Percentiles rank a stretch among this genome's conserved stretches.
phyloP scores from a whole-genome alignment of 306 rosid genomes.

The Arachis hypogaea region DNA sequence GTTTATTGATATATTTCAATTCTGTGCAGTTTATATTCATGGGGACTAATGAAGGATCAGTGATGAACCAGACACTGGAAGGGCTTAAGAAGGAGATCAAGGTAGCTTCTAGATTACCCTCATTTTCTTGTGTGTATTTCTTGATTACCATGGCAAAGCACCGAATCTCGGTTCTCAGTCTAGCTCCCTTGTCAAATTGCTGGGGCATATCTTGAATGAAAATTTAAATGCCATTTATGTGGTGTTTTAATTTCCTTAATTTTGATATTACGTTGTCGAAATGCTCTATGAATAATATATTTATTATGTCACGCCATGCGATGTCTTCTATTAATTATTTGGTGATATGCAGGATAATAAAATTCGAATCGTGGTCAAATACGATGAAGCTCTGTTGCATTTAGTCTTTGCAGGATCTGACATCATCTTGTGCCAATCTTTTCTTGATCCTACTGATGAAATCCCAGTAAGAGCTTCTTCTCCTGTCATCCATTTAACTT shows the following conservation, averaged over 20 bases:
- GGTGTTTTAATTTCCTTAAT: constrained; percentile 7
- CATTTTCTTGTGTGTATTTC: constrained; percentile 16
- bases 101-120: constrained; percentile 46
- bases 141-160: not conserved
- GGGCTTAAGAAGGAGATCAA: constrained; percentile 56
- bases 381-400: constrained; percentile 62
- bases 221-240: constrained; percentile 12
- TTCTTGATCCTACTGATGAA: constrained; percentile 65
- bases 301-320: not conserved
- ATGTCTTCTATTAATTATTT: constrained; percentile 28
- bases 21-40: constrained; percentile 66
- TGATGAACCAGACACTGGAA: constrained; percentile 45
- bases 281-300: too few species aligned
- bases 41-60: constrained; percentile 49
- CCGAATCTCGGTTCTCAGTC: constrained; percentile 15
- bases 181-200: not conserved
- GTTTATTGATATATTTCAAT: constrained; percentile 36
- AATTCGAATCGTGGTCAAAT: constrained; percentile 45
- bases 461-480: constrained; percentile 63
- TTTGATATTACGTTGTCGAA: not conserved
- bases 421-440: constrained; percentile 76
- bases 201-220: constrained; percentile 24
- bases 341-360: constrained; percentile 58
- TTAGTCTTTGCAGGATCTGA: constrained; percentile 80
- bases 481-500: constrained; percentile 3